Base-by-base conservation (phyloP, 2,329 filamentous ascomycete genomes). In the Bipolaris cookei region DNA sequence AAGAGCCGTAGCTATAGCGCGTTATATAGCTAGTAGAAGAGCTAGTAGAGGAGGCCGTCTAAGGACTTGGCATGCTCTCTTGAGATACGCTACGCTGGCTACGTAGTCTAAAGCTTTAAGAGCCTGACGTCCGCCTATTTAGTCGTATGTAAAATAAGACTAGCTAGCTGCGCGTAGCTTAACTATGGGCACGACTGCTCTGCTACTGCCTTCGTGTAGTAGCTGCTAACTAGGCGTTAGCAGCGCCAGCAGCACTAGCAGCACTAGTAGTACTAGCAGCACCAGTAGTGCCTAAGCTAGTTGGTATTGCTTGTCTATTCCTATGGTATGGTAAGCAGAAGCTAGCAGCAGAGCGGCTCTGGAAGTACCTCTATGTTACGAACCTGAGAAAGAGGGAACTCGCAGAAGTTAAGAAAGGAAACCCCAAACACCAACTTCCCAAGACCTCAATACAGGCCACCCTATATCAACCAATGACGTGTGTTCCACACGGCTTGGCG, bases 161-260 rank as follows among this genome's bases (percentile, higher is more conserved):
- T 8, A 52, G 49, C 41, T 14, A 52, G 41, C 11, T 21, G 18
- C 30, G 25, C 3, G 18, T 34, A 30, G 30, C 30, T 4, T 20
- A 11, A 3, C 30, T 52, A 2, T 52, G 32, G 49, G 49, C 49
- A 16, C 49, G 30, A n/a, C 41, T 52, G 0, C 28, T 45, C 16
- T 52, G 49, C 41, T 52, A 52, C 41, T 52, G 32, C 14, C 28
- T 52, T 18, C 39, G 41, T 4, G 11, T 52, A 8, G 49, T 52
- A 10, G 49, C 49, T 52, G 14, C 8, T 8, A 39, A 51, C 11
- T 14, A 51, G 48, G n/a, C n/a, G n/a, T n/a, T n/a, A n/a, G n/a
- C n/a, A n/a, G n/a, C n/a, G n/a, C n/a, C n/a, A n/a, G n/a, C n/a
- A n/a, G n/a, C n/a, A n/a, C n/a, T n/a, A n/a, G n/a, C n/a, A n/a